Base-by-base conservation (phyloP, 495 filamentous ascomycete genomes). In the Aspergillus coremiiformis region DNA sequence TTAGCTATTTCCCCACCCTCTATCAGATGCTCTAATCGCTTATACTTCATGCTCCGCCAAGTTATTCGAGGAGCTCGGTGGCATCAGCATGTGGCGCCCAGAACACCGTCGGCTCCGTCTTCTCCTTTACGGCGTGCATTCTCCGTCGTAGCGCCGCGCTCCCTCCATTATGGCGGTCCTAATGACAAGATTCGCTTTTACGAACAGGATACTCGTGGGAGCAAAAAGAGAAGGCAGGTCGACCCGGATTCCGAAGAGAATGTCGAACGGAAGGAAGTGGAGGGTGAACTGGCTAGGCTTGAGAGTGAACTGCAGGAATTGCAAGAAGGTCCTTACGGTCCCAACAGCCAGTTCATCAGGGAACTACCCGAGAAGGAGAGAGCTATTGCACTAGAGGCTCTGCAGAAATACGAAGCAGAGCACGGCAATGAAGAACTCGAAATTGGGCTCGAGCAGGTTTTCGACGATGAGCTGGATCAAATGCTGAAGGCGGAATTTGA, bases 221-320 rank as follows among this genome's bases (percentile, higher is more conserved):
- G 70, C 54, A 68, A 68, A 42, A 64, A 47, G 4, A 61, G 62
- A 51, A 63, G 67, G 52, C 56, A 61, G 59, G 54, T 79, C 47
- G 63, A 77, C 49, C 78, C 77, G 53, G 77, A 83, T 57, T 69
- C 77, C 27, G 73, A 84, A 57, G 76, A 78, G 44, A 53, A 68
- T 22, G 64, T 60, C 41, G 76, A 74, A 12, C 62, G 62, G 30
- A 65, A 74, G 45, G 71, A 70, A 26, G 49, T 79, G 20, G 67
- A 78, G 46, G 64, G 74, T 17, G 58, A 68, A 52, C 67, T 75
- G 29, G 66, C 71, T 43, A 73, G 76, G 52, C 56, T 86, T 27
- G 78, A 85, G 52, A 59, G 73, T 49, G 73, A 85, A 55, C 69
- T 87, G 51, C 64, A 76, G 60, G 51, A 69, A 51, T 23, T 72